Evolutionary conservation across 805 yeast genomes (phyloP).

Genomic region (Metschnikowia santaceciliae): DNA sequence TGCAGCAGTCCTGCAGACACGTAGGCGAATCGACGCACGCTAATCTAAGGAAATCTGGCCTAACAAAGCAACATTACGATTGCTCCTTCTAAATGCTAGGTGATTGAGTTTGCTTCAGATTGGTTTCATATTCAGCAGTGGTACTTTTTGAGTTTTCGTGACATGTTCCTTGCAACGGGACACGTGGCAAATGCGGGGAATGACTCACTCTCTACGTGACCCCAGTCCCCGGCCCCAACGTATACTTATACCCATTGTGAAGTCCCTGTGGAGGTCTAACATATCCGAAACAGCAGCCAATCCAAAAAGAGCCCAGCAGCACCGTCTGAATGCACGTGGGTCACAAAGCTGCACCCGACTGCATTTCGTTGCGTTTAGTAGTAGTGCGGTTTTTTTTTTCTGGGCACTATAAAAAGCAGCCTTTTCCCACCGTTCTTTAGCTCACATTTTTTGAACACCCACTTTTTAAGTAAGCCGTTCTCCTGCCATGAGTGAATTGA

Average conservation of each 20-base stretch:
- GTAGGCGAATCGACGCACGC: not conserved
- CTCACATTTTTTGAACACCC: not conserved
- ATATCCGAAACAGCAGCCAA: not conserved
- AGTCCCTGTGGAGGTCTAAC: not conserved
- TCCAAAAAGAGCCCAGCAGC: not conserved
- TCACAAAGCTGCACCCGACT: not conserved
- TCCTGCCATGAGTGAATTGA: conserved; percentile 30
- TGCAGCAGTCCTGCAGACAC: not conserved
- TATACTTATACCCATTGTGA: too few relatives aligned
- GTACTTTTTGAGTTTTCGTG: not conserved
- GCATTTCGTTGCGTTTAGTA: not conserved
- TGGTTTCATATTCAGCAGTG: too few relatives aligned
- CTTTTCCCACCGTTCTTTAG: not conserved
- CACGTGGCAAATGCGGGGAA: not conserved
- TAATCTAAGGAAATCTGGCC: not conserved
- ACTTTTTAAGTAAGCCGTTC: not conserved
- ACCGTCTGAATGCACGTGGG: not conserved
- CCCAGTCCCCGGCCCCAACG: not conserved
- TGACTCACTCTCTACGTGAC: not conserved
- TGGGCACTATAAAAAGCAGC: not conserved
- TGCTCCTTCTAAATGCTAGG: too few relatives aligned
- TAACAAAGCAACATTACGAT: not conserved
- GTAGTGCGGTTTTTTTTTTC: not conserved
- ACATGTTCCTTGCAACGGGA: not conserved
- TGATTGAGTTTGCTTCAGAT: too few relatives aligned